These are phyloP conservation scores for Pleodorina starrii DNA, from an alignment of 139 green algal genomes.

Conservation along the genomic window DNA sequence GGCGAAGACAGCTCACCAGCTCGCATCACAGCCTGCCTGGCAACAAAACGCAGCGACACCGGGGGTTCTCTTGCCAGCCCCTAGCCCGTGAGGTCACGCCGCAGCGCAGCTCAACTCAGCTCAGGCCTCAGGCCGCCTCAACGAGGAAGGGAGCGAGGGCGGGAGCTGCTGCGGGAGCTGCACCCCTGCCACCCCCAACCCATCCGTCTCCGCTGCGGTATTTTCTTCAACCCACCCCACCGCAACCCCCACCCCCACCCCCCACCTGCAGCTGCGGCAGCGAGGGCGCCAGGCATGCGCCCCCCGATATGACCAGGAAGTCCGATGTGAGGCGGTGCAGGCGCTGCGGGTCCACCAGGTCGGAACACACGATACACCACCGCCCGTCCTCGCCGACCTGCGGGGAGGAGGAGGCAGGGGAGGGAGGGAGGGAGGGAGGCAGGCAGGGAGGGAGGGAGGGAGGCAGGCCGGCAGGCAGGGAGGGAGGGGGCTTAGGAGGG, in stretches of 20 bases:
- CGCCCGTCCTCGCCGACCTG: constrained; percentile 27
- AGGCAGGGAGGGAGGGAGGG: neutral
- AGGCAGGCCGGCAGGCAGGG: neutral
- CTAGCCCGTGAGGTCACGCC: no score
- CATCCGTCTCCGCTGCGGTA: no score
- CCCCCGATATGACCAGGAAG: constrained; percentile 20
- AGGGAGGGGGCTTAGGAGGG: neutral
- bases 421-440: no score
- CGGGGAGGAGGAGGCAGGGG: neutral
- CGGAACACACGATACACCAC: constrained; percentile 29
- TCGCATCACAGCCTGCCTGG: no score
- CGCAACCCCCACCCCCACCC: neutral
- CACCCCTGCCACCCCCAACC: neutral
- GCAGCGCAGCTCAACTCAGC: no score
- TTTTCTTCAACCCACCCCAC: no score
- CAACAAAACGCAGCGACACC: no score
- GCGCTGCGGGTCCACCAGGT: constrained; percentile 43
- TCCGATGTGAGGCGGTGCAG: constrained; percentile 45
- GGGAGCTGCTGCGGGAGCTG: neutral
- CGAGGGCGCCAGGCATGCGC: constrained; percentile 20
- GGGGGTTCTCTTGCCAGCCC: no score
- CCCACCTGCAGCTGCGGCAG: constrained; percentile 29
- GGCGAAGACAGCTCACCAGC: no score
- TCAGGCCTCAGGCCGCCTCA: no score
- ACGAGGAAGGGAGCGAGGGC: no score